These are phyloP conservation scores for Aphanomyces cochlioides DNA, from an alignment of 352 stramenopile genomes.

Conservation along the genomic window DNA sequence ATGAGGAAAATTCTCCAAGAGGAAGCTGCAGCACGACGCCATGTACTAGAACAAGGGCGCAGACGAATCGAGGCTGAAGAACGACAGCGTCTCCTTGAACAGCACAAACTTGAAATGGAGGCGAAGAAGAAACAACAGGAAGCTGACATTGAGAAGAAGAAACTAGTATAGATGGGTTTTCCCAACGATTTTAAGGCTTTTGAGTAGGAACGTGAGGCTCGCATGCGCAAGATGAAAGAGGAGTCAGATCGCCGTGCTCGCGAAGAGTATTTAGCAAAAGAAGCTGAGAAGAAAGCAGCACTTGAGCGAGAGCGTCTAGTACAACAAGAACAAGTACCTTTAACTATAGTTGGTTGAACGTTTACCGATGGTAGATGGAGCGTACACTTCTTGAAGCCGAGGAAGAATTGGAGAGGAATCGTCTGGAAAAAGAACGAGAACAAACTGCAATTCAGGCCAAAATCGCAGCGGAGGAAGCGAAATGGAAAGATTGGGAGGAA, in stretches of 20 bases:
- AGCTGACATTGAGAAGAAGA: slow-evolving; percentile 43
- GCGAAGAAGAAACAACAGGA: slow-evolving; percentile 46
- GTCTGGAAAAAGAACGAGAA: slow-evolving; percentile 41
- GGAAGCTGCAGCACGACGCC: slow-evolving; percentile 37
- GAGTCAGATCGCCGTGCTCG: slow-evolving; percentile 52
- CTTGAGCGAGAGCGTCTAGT: slow-evolving; percentile 41
- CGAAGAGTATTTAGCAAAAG: slow-evolving; percentile 38
- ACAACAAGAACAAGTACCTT: slow-evolving; percentile 37
- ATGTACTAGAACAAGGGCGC: slow-evolving; percentile 16
- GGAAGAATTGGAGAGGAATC: slow-evolving; percentile 38
- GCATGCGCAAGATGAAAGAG: slow-evolving; percentile 63
- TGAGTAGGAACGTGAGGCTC: slow-evolving; percentile 39
- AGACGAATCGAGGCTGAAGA: slow-evolving; percentile 37
- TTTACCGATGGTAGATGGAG: slow-evolving; percentile 34
- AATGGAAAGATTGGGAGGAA: slow-evolving; percentile 59
- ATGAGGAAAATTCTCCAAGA: slow-evolving; percentile 44
- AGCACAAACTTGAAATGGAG: slow-evolving; percentile 52
- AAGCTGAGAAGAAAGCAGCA: slow-evolving; percentile 37
- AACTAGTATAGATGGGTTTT: background rate
- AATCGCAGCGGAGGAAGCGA: slow-evolving; percentile 53
- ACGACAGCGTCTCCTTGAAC: slow-evolving; percentile 44
- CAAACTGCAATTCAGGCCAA: slow-evolving; percentile 44
- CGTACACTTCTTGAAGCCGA: slow-evolving; percentile 48
- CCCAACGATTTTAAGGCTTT: background rate
- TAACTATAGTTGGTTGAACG: background rate